phyloP scores from a whole-genome alignment of 768 basidiomycete genomes.

The Hypholoma fasciculare region DNA sequence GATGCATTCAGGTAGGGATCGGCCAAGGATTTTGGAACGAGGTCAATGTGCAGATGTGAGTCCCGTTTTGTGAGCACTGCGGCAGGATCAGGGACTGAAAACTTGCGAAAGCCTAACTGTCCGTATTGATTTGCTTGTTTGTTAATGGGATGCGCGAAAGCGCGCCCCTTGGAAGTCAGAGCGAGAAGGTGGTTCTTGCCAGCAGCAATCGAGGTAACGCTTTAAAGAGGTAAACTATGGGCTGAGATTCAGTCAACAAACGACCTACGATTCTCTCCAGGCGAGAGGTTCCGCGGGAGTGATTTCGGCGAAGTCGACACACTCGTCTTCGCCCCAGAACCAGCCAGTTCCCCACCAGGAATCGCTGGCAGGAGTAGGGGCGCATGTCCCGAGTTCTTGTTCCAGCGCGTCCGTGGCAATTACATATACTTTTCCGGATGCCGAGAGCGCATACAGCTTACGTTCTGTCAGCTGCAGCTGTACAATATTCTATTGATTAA shows the following conservation, averaged over 20 bases:
- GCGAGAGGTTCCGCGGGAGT: constrained; percentile 51
- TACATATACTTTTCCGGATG: constrained; percentile 73
- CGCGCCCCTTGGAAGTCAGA: constrained; percentile 70
- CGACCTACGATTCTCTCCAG: constrained; percentile 65
- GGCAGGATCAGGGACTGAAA: constrained; percentile 46
- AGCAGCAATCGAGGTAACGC: constrained; percentile 72
- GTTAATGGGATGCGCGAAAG: constrained; percentile 76
- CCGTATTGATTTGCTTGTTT: constrained; percentile 77
- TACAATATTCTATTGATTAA: constrained; percentile 58
- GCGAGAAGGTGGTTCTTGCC: constrained; percentile 76
- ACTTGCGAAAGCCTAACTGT: constrained; percentile 78
- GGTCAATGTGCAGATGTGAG: constrained; percentile 47
- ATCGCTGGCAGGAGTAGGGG: constrained; percentile 42
- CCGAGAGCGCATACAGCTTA: constrained; percentile 76
- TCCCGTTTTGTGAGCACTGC: constrained; percentile 20
- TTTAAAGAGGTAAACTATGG: constrained; percentile 23
- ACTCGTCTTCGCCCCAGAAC: constrained; percentile 54
- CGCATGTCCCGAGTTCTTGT: constrained; percentile 42
- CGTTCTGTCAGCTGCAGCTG: constrained; percentile 59
- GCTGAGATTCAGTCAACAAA: not conserved
- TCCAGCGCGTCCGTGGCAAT: constrained; percentile 52
- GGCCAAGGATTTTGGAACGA: constrained; percentile 53
- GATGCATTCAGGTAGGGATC: constrained; percentile 52
- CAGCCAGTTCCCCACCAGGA: constrained; percentile 66
- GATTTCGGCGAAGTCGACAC: constrained; percentile 62